These are phyloP conservation scores for Dichotomopilus funicola DNA, from an alignment of 2,329 filamentous ascomycete genomes.

Conservation along the genomic window DNA sequence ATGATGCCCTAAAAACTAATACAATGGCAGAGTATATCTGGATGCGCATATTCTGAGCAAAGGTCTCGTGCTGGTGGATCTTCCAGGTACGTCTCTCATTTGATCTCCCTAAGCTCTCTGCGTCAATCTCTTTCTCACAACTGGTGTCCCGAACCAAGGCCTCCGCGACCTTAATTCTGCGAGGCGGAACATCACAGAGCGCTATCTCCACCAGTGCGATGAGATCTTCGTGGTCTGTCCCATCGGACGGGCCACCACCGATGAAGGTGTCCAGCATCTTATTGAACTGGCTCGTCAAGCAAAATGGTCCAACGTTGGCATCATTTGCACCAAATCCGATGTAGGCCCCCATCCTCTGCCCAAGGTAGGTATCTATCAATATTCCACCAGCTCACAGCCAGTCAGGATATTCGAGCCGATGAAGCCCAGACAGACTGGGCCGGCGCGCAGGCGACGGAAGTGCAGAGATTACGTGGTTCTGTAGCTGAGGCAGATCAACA, in stretches of 20 bases:
- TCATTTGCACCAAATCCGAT: slow-evolving; percentile 39
- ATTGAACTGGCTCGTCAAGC: slow-evolving; percentile 36
- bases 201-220: slow-evolving; percentile 39
- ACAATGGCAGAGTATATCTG: slow-evolving; percentile 33
- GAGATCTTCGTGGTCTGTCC: slow-evolving; percentile 41
- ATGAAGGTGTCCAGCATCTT: slow-evolving; percentile 35
- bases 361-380: neutral
- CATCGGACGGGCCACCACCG: slow-evolving; percentile 37
- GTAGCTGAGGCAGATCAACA: neutral
- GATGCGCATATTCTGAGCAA: slow-evolving; percentile 42
- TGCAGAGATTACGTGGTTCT: neutral
- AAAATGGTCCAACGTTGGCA: slow-evolving; percentile 34
- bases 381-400: neutral
- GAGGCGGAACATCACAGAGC: slow-evolving; percentile 37
- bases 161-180: slow-evolving; percentile 42
- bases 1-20: slow-evolving; percentile 15
- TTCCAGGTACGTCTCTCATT: slow-evolving; percentile 34
- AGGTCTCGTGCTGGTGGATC: slow-evolving; percentile 42
- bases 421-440: slow-evolving; percentile 31
- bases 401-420: slow-evolving; percentile 29
- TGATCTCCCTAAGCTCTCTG: neutral
- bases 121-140: neutral
- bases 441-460: slow-evolving; percentile 16
- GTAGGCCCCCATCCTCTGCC: slow-evolving; percentile 15
- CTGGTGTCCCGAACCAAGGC: slow-evolving; percentile 25